Evolutionary conservation across 257 asterid genomes (phyloP), one percentile per base, ranked within the genome.

Genomic region (Solanum bulbocastanum): DNA sequence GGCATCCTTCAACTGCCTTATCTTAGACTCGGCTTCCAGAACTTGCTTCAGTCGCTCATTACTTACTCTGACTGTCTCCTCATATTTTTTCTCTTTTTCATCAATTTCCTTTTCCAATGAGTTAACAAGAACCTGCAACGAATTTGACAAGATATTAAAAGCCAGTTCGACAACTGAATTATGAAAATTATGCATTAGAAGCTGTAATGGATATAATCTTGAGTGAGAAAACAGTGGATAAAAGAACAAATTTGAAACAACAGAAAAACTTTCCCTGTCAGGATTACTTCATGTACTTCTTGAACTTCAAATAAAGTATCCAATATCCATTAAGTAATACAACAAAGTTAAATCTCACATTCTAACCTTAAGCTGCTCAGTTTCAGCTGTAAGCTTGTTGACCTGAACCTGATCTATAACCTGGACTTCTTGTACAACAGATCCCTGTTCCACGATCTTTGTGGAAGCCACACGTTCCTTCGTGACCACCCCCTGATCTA

Each of bases 341-440:
- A 30, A 49, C 20, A 32, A 15, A 32, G 22, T 46, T 82, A 25
- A 52, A 30, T 8, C 30, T 33, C 56, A 81, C 66, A 75, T 79
- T 42, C 91, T 82, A 86, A 94, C 98, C 97, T 94, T 95, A 85
- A 96, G 95, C 90, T 89, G 92, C 91, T 94, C 96, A 86, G 95
- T 96, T 94, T 96, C 99, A 87, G 93, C 89, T 72, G 93, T 88
- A 86, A 96, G 91, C 88, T 92, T 92, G 84, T 83, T 83, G 86
- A 93, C 92, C 82, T 91, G 88, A 90, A 91, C 97, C 76, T 92
- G 90, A 91, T 93, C 95, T 56, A 91, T 22, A 88, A 91, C 91
- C 5, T 94, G 90, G 81, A 90, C 88, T 86, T 89, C 92, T 87
- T 89, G 88, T 72, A 87, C 33, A 23, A 40, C 87, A 62, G 88